phyloP scores from a whole-genome alignment of 2,329 filamentous ascomycete species.

The Graphiopsis chlorocephala region DNA sequence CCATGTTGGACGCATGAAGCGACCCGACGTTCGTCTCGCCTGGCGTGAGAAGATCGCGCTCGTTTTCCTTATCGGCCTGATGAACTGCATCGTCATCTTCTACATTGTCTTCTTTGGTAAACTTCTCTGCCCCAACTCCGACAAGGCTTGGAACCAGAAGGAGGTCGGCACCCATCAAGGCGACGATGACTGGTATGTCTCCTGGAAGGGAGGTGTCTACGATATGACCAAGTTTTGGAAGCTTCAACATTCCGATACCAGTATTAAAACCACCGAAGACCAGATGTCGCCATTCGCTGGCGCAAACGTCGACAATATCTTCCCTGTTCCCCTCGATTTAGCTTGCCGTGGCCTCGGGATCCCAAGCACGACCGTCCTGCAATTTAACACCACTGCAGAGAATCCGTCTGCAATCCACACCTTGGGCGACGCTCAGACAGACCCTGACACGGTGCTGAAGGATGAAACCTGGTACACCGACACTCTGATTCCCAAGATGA shows the following conservation, averaged over 20 bases:
- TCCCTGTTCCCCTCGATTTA: conserved; percentile 70
- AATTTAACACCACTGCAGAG: conserved; percentile 61
- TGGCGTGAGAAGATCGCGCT: conserved; percentile 95
- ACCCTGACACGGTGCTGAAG: conserved; percentile 55
- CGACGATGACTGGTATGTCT: conserved; percentile 79
- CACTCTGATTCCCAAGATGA: conserved; percentile 73
- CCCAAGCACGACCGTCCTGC: conserved; percentile 57
- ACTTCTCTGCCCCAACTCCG: conserved; percentile 82
- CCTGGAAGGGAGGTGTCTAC: conserved; percentile 83
- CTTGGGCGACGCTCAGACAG: conserved; percentile 57
- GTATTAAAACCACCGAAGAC: conserved; percentile 52
- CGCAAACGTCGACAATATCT: conserved; percentile 77
- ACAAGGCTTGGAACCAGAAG: conserved; percentile 78
- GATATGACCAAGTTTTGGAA: conserved; percentile 89
- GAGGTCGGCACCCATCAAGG: conserved; percentile 71
- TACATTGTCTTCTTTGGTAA: conserved; percentile 86
- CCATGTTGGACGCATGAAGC: conserved; percentile 90
- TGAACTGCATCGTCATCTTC: conserved; percentile 83
- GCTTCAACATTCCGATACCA: conserved; percentile 74
- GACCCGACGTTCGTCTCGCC: conserved; percentile 92
- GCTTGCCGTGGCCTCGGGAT: conserved; percentile 73
- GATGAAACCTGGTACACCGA: conserved; percentile 73
- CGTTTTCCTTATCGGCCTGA: conserved; percentile 71
- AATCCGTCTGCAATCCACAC: conserved; percentile 61
- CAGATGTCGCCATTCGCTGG: conserved; percentile 79